Evolutionary conservation across 2,329 filamentous ascomycete genomes (phyloP).

Genomic region (Trichophyton equinum): DNA sequence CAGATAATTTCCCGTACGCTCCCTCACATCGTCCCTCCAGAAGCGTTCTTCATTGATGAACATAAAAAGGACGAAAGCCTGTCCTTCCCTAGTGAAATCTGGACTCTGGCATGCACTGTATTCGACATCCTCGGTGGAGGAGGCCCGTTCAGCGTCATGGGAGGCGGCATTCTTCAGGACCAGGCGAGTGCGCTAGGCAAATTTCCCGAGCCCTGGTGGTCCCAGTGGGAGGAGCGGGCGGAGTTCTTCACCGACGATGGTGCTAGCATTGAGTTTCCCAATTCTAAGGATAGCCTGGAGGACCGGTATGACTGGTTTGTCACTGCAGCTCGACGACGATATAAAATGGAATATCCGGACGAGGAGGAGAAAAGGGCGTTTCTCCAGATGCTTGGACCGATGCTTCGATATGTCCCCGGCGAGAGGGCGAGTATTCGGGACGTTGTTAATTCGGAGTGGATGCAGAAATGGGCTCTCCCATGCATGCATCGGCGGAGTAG

Average conservation of each 20-base stretch:
- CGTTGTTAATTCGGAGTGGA: constrained; percentile 13
- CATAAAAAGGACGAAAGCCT: constrained; percentile 4
- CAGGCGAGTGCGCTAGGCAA: constrained; percentile 11
- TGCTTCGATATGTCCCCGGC: constrained; percentile 10
- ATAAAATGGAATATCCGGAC: constrained; percentile 10
- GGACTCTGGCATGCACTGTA: constrained; percentile 12
- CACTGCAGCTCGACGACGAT: constrained; percentile 7
- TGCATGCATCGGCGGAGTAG: background rate
- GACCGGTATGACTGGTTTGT: constrained; percentile 12
- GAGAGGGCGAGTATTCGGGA: constrained; percentile 12
- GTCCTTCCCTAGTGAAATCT: constrained; percentile 13
- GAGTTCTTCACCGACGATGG: constrained; percentile 12
- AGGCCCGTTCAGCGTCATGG: constrained; percentile 9
- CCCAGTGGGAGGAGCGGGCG: constrained; percentile 9
- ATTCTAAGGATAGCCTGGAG: constrained; percentile 9
- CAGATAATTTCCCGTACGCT: constrained; percentile 8
- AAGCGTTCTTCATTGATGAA: constrained; percentile 10
- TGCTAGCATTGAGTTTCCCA: background rate
- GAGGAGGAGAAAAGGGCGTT: constrained; percentile 12
- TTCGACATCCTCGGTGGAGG: constrained; percentile 12
- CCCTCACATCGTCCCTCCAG: constrained; percentile 11
- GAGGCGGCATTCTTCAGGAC: constrained; percentile 12
- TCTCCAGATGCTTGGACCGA: constrained; percentile 11
- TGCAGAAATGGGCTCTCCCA: constrained; percentile 13
- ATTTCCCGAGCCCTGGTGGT: constrained; percentile 11